These are phyloP conservation scores for Phytopythium helicoides DNA, from an alignment of 352 stramenopile genomes.

Conservation along the genomic window DNA sequence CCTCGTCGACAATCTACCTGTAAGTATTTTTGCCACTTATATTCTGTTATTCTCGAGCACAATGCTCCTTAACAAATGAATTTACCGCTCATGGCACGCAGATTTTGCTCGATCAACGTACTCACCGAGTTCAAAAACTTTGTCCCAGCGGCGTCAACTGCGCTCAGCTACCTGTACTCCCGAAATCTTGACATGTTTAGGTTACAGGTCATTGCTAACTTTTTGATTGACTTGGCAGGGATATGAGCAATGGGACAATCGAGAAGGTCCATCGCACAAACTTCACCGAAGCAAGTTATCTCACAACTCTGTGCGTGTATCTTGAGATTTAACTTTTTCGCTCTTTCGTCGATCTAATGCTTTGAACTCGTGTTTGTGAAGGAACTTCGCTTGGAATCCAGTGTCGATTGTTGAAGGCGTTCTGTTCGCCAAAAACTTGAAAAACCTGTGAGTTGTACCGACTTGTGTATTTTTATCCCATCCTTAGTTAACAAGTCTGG, in stretches of 20 bases:
- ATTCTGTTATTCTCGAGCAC: neutral
- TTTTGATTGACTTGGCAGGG: neutral
- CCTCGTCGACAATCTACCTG: slow-evolving; percentile 12
- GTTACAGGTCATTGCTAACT: neutral
- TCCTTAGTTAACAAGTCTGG: no score
- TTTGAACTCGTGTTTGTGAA: no score
- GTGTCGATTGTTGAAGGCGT: slow-evolving; percentile 19
- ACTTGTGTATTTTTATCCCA: no score
- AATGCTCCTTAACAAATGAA: neutral
- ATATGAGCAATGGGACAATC: slow-evolving; percentile 6
- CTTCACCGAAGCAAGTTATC: neutral
- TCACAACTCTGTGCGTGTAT: neutral
- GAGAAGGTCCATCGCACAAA: slow-evolving; percentile 4
- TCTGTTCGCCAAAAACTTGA: slow-evolving; percentile 20
- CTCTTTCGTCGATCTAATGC: no score
- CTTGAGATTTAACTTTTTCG: no score
- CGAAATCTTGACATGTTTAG: neutral
- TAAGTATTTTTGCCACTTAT: neutral
- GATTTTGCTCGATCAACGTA: slow-evolving; percentile 3
- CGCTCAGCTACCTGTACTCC: slow-evolving; percentile 2
- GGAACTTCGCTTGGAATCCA: slow-evolving; percentile 19
- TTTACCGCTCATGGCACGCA: neutral
- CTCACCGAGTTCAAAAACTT: slow-evolving; percentile 2
- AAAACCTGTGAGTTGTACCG: slow-evolving; percentile 16
- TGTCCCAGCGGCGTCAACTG: neutral